Percentiles rank a stretch among this genome's conserved stretches.
Conservation (phyloP, 345 rosid genomes). For the Euclidium syriacum region DNA sequence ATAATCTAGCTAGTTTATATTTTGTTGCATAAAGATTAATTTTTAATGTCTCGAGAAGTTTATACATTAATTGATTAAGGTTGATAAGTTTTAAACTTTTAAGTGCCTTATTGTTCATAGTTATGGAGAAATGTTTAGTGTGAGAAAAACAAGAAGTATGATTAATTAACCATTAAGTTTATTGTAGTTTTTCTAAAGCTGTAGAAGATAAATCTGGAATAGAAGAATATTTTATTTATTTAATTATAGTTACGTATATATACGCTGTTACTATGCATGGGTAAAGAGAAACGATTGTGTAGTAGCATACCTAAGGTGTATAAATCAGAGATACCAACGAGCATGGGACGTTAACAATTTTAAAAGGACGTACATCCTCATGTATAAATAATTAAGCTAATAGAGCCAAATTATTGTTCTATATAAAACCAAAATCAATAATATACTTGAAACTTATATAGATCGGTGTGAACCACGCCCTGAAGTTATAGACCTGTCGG, state of each 20-base stretch:
- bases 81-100: too few species aligned
- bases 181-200: too few species aligned
- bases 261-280: constrained; percentile 12
- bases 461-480: constrained; percentile 9
- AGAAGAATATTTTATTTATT: not conserved
- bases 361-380: not conserved
- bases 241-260: not conserved
- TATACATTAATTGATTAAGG: too few species aligned
- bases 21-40: too few species aligned
- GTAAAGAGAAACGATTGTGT: not conserved
- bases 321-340: not conserved
- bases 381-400: not conserved
- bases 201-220: too few species aligned
- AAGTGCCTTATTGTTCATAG: too few species aligned
- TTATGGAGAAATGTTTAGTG: too few species aligned
- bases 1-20: too few species aligned
- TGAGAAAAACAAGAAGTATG: too few species aligned
- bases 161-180: too few species aligned
- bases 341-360: constrained; percentile 21
- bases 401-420: not conserved
- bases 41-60: too few species aligned
- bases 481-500: constrained; percentile 4
- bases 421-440: not conserved
- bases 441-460: not conserved
- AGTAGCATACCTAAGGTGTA: constrained; percentile 2